These are phyloP conservation scores for Metschnikowia continentalis DNA, from an alignment of 805 yeast species.

Conservation along the genomic window DNA sequence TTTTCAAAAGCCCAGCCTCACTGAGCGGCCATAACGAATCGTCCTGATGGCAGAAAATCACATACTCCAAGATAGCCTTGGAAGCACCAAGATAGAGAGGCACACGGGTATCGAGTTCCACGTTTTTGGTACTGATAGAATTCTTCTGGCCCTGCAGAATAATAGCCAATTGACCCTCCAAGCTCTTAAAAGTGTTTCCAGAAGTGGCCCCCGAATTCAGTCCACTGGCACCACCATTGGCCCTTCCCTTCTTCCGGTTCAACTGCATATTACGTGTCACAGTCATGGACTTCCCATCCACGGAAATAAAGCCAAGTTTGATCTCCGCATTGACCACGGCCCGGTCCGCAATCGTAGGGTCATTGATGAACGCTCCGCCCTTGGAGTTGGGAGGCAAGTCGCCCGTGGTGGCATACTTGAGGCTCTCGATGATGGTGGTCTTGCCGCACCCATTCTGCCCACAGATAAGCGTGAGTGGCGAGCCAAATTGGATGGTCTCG, in stretches of 20 bases:
- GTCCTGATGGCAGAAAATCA: conserved; percentile 95
- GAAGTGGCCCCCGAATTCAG: conserved; percentile 19
- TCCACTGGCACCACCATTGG: background rate
- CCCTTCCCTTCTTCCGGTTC: conserved; percentile 45
- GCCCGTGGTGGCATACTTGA: conserved; percentile 92
- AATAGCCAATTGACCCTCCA: conserved; percentile 82
- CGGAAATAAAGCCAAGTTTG: conserved; percentile 75
- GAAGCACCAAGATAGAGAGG: conserved; percentile 87
- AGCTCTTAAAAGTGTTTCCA: conserved; percentile 68
- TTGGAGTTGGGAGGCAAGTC: conserved; percentile 92
- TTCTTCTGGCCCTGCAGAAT: conserved; percentile 63
- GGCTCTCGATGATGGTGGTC: conserved; percentile 91
- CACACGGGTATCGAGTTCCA: conserved; percentile 77
- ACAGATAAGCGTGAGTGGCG: conserved; percentile 87
- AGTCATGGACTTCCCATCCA: conserved; percentile 73
- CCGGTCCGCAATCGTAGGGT: conserved; percentile 76
- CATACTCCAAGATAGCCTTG: conserved; percentile 81
- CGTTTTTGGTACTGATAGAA: conserved; percentile 73
- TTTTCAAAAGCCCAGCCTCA: conserved; percentile 85
- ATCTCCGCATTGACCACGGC: conserved; percentile 84
- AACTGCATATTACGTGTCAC: conserved; percentile 83
- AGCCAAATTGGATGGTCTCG: conserved; percentile 84
- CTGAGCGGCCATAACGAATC: conserved; percentile 95
- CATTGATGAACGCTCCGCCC: conserved; percentile 95
- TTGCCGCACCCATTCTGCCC: conserved; percentile 97